phyloP scores from a whole-genome alignment of 1,284 basidiomycete genomes.

The Mycena sp. region DNA sequence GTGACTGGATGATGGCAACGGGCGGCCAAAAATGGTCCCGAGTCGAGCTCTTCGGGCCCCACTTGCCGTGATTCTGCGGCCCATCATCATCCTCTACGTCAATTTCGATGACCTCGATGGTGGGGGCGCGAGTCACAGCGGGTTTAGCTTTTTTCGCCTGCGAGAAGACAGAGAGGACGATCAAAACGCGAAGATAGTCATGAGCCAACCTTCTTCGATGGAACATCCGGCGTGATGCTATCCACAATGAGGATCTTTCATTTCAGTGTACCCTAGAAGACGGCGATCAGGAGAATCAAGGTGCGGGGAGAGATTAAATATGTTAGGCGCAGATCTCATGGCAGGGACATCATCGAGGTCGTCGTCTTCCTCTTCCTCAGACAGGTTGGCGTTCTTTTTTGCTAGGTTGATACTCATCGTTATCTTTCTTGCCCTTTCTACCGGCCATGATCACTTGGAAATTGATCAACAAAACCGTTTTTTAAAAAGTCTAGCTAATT shows the following conservation, averaged over 20 bases:
- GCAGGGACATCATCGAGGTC: background rate
- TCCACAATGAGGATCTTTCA: constrained; percentile 12
- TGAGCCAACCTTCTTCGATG: too few species aligned
- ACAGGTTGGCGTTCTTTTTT: background rate
- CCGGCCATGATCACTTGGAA: too few species aligned
- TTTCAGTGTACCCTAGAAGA: background rate
- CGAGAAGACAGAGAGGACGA: background rate
- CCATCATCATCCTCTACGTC: constrained; percentile 12
- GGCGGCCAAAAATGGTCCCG: constrained; percentile 6
- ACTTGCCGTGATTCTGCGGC: background rate
- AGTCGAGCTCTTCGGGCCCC: constrained; percentile 7
- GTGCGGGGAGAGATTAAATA: background rate
- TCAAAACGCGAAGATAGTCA: background rate
- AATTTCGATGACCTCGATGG: constrained; percentile 14
- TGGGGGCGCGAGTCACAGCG: background rate
- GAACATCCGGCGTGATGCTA: background rate
- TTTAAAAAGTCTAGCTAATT: too few species aligned
- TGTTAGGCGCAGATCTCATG: background rate
- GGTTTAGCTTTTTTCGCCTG: background rate
- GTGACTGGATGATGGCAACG: background rate
- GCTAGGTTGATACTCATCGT: background rate
- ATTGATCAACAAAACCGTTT: too few species aligned
- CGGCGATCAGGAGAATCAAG: background rate
- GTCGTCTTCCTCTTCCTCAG: constrained; percentile 23
- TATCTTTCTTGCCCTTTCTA: too few species aligned